A percentile compares a stretch with the other conserved stretches of the same genome.
Evolutionary conservation across 352 stramenopile species (phyloP).

Genomic region (Thalassiosira ordinaria): DNA sequence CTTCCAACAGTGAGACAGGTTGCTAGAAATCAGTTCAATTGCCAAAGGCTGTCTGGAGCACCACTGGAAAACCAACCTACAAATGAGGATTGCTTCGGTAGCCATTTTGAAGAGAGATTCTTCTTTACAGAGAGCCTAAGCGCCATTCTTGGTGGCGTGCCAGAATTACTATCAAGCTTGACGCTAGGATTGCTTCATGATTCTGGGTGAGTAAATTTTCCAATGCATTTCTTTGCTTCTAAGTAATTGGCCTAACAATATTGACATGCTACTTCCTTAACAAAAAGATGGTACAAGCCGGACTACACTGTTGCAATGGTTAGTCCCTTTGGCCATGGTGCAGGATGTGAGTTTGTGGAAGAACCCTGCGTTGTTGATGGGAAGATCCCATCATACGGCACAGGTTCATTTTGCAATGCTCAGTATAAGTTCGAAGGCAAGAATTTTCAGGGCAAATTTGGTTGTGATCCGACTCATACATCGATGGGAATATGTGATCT

Average conservation of each 20-base stretch:
- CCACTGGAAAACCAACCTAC: constrained; percentile 39
- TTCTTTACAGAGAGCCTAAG: constrained; percentile 56
- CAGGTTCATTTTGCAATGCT: constrained; percentile 37
- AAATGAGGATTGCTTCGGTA: constrained; percentile 43
- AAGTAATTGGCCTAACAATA: too few relatives aligned
- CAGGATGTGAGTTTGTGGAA: constrained; percentile 51
- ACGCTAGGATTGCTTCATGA: constrained; percentile 61
- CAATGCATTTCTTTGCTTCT: too few relatives aligned
- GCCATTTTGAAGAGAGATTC: constrained; percentile 45
- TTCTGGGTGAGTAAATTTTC: too few relatives aligned
- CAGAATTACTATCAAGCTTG: constrained; percentile 46
- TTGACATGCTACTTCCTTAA: too few relatives aligned
- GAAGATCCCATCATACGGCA: constrained; percentile 22
- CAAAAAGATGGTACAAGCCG: constrained; percentile 39
- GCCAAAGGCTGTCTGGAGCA: constrained; percentile 31
- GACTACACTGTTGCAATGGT: constrained; percentile 34
- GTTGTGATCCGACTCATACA: constrained; percentile 47
- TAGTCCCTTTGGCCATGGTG: constrained; percentile 33
- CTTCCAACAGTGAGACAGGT: constrained; percentile 38
- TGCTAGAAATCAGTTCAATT: constrained; percentile 52
- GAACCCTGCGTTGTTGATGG: constrained; percentile 40
- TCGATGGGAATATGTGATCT: constrained; percentile 42
- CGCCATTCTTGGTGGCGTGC: constrained; percentile 26
- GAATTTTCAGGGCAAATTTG: constrained; percentile 21
- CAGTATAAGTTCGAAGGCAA: neutral